Evolutionary conservation across 2,329 filamentous ascomycete genomes (phyloP), one percentile per base, ranked within the genome.

Genomic region (Chalaropsis thielavioides): DNA sequence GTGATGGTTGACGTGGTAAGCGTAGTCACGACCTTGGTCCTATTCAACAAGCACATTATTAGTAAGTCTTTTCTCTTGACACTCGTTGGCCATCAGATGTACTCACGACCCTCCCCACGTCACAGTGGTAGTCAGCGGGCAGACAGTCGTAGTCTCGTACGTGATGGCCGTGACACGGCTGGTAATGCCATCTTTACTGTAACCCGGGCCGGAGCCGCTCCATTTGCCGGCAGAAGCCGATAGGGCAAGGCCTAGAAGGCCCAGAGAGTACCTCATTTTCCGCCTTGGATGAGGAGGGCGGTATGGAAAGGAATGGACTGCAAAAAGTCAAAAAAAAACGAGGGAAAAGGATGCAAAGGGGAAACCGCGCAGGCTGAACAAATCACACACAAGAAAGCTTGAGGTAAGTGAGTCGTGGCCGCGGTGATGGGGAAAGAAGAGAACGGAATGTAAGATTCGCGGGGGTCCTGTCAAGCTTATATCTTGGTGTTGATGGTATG

Each of bases 71-170:
- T 49, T 38, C 46, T 46, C 46, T 15, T 2, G 46, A 38, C 2
- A 13, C 11, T 8, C 31, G 27, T 24, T 31, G 3, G 27, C 15
- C 13, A 1, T 17, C 11, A 22, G 7, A 27, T 35, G 24, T 22
- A 66, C 64, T 66, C 46, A 66, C 64, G 40, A 46, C 11, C 68
- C 68, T n/a, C 71, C 69, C 69, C 69, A 68, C 13, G 66, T 72
- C 22, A 69, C 66, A 15, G 68, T 73, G 61, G 69, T 68, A 0
- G 68, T 74, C 2, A 67, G 69, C 19, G 68, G 59, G 24, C 67
- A 69, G 40, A 66, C 22, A 17, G 61, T 66, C 17, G 62, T 67
- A 22, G 56, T 62, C 38, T 64, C 62, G 35, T 64, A 56, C 6
- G 49, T 62, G 2, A 41, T 63, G 4, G 44, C 41, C 6, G 54